These are phyloP conservation scores for Fusarium coicis DNA, from an alignment of 2,329 filamentous ascomycete species.

Conservation along the genomic window DNA sequence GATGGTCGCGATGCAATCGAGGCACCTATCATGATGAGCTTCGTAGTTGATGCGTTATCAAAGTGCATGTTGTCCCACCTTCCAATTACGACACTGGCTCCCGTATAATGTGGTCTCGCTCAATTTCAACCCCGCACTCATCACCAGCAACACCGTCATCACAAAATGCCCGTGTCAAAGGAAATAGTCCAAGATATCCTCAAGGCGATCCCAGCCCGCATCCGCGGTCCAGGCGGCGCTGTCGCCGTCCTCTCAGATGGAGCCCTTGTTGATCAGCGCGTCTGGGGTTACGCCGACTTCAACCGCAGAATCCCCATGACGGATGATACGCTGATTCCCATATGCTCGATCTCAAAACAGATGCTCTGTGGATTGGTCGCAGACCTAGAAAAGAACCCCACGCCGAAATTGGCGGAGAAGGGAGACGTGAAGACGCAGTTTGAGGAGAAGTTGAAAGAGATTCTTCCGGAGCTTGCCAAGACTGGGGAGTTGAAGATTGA, in stretches of 20 bases:
- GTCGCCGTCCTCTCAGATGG: slow-evolving; percentile 28
- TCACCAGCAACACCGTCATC: not conserved
- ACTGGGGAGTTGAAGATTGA: slow-evolving; percentile 5
- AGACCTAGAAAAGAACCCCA: slow-evolving; percentile 25
- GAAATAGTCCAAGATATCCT: slow-evolving; percentile 17
- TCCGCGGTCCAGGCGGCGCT: slow-evolving; percentile 30
- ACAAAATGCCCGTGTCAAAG: slow-evolving; percentile 22
- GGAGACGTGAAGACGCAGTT: slow-evolving; percentile 20
- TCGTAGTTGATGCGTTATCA: not conserved
- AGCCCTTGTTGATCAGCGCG: slow-evolving; percentile 9
- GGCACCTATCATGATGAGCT: not conserved
- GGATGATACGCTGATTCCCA: slow-evolving; percentile 19
- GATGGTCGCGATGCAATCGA: not conserved
- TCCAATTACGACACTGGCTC: slow-evolving; percentile 17
- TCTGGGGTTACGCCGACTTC: slow-evolving; percentile 35
- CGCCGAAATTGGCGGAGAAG: slow-evolving; percentile 3
- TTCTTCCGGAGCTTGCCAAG: slow-evolving; percentile 19
- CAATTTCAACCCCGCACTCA: slow-evolving; percentile 17
- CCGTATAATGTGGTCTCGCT: not conserved
- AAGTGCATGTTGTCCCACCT: slow-evolving; percentile 25
- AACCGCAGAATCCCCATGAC: slow-evolving; percentile 29
- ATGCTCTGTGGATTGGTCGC: slow-evolving; percentile 31
- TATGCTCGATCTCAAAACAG: slow-evolving; percentile 33
- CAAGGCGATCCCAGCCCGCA: slow-evolving; percentile 15
- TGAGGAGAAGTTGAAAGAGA: slow-evolving; percentile 14